Evolutionary conservation across 2,329 filamentous ascomycete genomes (phyloP), one percentile per base, ranked within the genome.

Genomic region (Alternaria arborescens): DNA sequence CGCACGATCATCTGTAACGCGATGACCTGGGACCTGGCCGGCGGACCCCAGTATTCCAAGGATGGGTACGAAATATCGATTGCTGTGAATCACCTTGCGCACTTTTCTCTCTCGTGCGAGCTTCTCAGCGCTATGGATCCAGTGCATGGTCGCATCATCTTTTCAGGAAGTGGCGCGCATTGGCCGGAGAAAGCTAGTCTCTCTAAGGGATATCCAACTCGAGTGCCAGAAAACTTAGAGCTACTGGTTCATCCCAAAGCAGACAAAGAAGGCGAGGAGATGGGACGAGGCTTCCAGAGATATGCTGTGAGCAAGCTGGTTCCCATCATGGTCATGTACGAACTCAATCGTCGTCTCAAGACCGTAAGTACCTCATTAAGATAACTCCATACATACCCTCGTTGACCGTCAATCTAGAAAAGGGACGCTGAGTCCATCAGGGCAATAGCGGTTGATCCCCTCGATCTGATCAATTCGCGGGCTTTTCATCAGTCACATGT

Each of bases 271-370:
- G 55, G 54, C 0, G 77, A 83, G 18, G 71, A 76, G 22, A 62
- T 76, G 22, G 81, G 78, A 4, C 69, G 72, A 5, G 82, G 82
- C 3, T 82, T 82, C 32, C 76, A 81, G 54, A 70, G 80, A 54
- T 85, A 84, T 64, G 81, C 74, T 3, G 77, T 76, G 24, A 78
- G 79, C 1, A 84, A 83, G 64, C 64, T 81, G 14, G 80, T 77
- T 3, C 69, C 78, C 12, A 67, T 81, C 5, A 80, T 79, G 68
- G 79, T 78, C 62, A 78, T 75, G 61, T 78, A 82, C 58, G 78
- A 78, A 28, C 61, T 84, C 18, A 82, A 81, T 51, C 67, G 68
- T 32, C 56, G 69, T 4, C 55, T 80, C 20, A 54, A 75, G 53
- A 62, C 62, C 55, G 78, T 77, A 69, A 61, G 65, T 58, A 16